These are phyloP conservation scores for Scedosporium dehoogii DNA, from an alignment of 2,329 filamentous ascomycete genomes.

Conservation along the genomic window DNA sequence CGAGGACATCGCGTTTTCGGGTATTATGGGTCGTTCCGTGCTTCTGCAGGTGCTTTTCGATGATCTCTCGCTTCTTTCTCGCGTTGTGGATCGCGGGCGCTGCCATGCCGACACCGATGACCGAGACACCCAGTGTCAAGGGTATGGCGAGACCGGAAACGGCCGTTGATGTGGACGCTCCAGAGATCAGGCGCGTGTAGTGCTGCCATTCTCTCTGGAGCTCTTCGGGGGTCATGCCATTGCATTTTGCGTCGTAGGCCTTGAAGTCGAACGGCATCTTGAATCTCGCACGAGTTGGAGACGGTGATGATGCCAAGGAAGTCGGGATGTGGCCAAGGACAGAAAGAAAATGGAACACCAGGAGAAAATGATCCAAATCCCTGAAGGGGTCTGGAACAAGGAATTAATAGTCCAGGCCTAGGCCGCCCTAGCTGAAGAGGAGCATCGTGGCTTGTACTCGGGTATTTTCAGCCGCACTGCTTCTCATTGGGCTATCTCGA, in stretches of 20 bases:
- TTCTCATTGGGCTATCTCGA: too few species aligned
- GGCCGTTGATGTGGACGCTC: conserved; percentile 28
- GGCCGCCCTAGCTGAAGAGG: too few species aligned
- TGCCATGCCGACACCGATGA: conserved; percentile 26
- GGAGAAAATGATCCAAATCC: not conserved
- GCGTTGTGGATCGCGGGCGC: conserved; percentile 31
- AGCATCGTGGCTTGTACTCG: too few species aligned
- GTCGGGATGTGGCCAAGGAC: not conserved
- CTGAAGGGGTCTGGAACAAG: too few species aligned
- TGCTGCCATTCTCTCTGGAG: conserved; percentile 32
- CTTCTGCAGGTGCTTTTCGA: conserved; percentile 25
- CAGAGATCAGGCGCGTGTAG: conserved; percentile 29
- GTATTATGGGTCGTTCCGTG: conserved; percentile 24
- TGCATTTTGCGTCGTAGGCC: conserved; percentile 28
- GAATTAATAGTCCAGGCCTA: too few species aligned
- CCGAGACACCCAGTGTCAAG: conserved; percentile 26
- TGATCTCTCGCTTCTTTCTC: conserved; percentile 29
- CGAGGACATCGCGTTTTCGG: conserved; percentile 29
- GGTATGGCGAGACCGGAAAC: conserved; percentile 28
- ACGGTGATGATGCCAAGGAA: not conserved
- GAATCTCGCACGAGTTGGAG: too few species aligned
- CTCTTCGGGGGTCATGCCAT: conserved; percentile 22
- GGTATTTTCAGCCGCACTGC: too few species aligned
- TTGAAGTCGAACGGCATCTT: conserved; percentile 30
- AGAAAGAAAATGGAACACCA: not conserved